phyloP scores from a whole-genome alignment of 2,329 filamentous ascomycete species.

The Xylaria hypoxylon region DNA sequence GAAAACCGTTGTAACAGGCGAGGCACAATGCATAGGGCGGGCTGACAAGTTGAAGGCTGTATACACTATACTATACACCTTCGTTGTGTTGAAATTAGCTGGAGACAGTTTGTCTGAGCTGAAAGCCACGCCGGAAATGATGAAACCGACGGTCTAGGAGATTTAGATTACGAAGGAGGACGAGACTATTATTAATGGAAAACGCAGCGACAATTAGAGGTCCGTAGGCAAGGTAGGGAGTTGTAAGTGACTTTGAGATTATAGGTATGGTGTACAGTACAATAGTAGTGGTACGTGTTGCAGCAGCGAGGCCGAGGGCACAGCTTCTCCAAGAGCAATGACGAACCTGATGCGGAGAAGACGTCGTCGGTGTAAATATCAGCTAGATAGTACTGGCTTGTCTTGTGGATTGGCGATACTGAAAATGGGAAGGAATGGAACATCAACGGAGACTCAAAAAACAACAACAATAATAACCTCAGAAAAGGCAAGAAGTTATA shows the following conservation, averaged over 20 bases:
- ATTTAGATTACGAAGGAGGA: constrained; percentile 24
- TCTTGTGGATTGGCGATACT: constrained; percentile 1
- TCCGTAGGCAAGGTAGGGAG: constrained; percentile 7
- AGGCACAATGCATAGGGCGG: constrained; percentile 35
- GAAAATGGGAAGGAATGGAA: constrained; percentile 11
- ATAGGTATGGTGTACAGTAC: no score
- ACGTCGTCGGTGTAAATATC: constrained; percentile 24
- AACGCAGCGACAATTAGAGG: constrained; percentile 25
- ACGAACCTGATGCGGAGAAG: constrained; percentile 32
- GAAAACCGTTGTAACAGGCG: constrained; percentile 27
- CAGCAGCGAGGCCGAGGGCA: constrained; percentile 9
- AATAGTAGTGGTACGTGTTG: neutral
- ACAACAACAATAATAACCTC: neutral
- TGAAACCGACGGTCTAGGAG: constrained; percentile 7
- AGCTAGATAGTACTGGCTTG: constrained; percentile 8
- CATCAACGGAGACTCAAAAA: neutral
- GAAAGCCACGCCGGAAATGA: constrained; percentile 19
- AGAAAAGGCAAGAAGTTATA: neutral
- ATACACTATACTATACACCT: neutral
- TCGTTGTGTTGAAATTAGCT: constrained; percentile 8
- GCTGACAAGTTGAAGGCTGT: neutral
- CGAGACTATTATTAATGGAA: constrained; percentile 9
- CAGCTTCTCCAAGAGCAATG: constrained; percentile 20
- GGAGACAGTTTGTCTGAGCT: neutral
- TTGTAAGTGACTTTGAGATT: no score